Conservation (phyloP, 2,329 filamentous ascomycete species). For the Fusarium secorum region DNA sequence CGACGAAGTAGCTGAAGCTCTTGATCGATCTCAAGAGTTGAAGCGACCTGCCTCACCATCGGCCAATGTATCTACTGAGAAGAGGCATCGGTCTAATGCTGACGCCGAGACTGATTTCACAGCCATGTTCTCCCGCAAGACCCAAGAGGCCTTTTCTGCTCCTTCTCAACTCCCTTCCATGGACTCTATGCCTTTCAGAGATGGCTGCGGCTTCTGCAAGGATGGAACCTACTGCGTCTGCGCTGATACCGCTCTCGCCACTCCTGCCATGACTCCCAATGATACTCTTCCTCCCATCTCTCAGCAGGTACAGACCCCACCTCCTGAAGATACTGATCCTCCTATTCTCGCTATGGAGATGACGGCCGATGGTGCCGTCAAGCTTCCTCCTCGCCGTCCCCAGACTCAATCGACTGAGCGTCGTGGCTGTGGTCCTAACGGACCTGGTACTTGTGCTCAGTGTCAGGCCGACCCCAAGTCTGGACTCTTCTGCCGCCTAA, state of each 20-base stretch:
- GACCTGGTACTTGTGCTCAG: constrained; percentile 81
- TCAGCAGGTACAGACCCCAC: constrained; percentile 63
- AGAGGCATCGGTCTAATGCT: constrained; percentile 59
- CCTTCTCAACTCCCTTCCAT: constrained; percentile 50
- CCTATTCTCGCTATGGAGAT: constrained; percentile 65
- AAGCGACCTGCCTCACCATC: constrained; percentile 62
- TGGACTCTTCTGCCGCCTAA: constrained; percentile 82
- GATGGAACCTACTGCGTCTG: constrained; percentile 85
- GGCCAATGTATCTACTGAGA: constrained; percentile 56
- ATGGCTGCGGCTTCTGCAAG: constrained; percentile 83
- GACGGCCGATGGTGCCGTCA: constrained; percentile 67
- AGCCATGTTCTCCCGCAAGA: constrained; percentile 64
- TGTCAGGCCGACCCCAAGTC: constrained; percentile 80
- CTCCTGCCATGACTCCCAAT: constrained; percentile 51
- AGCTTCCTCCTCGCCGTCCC: constrained; percentile 60
- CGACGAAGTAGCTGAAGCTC: constrained; percentile 64
- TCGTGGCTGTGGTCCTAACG: constrained; percentile 67
- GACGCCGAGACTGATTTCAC: constrained; percentile 81
- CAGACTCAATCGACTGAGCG: constrained; percentile 40
- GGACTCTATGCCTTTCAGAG: constrained; percentile 59
- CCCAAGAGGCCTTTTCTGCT: constrained; percentile 40
- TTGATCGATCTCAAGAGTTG: constrained; percentile 48
- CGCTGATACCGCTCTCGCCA: constrained; percentile 64
- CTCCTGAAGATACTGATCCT: constrained; percentile 67
- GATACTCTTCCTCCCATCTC: constrained; percentile 53